Percentiles rank a stretch among this genome's conserved stretches.
Evolutionary conservation across 23 red algal species (phyloP).

Genomic region (Agarophyton chilense): DNA sequence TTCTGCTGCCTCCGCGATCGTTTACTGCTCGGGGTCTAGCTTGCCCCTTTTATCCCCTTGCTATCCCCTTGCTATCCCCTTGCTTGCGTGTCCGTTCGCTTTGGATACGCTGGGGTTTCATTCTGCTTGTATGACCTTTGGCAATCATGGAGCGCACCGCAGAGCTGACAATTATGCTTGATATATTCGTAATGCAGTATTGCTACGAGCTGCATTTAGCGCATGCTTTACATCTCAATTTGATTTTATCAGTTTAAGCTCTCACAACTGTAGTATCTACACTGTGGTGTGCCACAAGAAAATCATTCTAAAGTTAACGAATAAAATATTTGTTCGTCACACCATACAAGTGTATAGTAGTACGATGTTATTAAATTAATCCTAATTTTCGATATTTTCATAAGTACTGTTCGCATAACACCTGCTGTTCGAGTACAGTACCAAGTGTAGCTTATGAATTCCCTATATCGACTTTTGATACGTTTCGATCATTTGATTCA

Average conservation of each 20-base stretch:
- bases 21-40: slow-evolving; percentile 11
- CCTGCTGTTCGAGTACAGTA: too few relatives aligned
- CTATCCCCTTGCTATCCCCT: neutral
- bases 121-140: slow-evolving; percentile 1
- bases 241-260: neutral
- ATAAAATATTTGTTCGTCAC: too few relatives aligned
- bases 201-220: neutral
- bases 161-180: neutral
- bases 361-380: too few relatives aligned
- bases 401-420: too few relatives aligned
- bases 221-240: neutral
- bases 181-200: neutral
- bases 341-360: too few relatives aligned
- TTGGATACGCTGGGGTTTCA: neutral
- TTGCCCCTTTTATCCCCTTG: neutral
- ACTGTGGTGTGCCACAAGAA: too few relatives aligned
- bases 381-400: too few relatives aligned
- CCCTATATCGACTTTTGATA: too few relatives aligned
- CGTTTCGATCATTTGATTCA: too few relatives aligned
- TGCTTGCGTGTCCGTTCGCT: slow-evolving; percentile 3
- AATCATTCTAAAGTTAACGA: too few relatives aligned
- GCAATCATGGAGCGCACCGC: neutral
- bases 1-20: slow-evolving; percentile 5
- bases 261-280: slow-evolving; percentile 14
- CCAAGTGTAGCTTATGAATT: too few relatives aligned